Conservation (phyloP, 2,329 filamentous ascomycete species). For the Neophaeococcomyces mojaviensis region DNA sequence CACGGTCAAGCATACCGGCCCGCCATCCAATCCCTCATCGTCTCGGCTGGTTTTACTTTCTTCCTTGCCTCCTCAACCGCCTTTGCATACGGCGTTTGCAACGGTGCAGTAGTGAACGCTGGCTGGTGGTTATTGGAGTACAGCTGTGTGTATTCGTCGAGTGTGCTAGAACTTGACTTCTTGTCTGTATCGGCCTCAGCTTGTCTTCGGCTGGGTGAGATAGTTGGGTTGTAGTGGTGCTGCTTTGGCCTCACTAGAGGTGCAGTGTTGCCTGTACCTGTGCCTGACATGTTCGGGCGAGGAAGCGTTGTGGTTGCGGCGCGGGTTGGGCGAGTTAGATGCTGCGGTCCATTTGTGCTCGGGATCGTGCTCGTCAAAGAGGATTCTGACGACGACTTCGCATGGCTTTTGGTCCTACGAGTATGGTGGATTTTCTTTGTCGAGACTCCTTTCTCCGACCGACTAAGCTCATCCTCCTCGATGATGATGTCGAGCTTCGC, state of each 20-base stretch:
- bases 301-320: background rate
- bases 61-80: conserved; percentile 6
- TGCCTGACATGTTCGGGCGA: background rate
- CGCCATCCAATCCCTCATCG: conserved; percentile 6
- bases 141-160: too few species aligned
- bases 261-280: background rate
- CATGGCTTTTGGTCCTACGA: background rate
- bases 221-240: conserved; percentile 7
- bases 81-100: conserved; percentile 1
- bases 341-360: background rate
- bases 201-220: conserved; percentile 7
- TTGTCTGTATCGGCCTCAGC: too few species aligned
- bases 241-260: conserved; percentile 1
- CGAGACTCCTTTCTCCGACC: background rate
- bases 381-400: background rate
- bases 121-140: too few species aligned
- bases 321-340: background rate
- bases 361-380: background rate
- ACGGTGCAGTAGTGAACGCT: background rate
- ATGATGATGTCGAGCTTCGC: conserved; percentile 1
- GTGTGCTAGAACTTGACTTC: too few species aligned
- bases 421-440: conserved; percentile 6
- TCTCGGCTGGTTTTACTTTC: conserved; percentile 4
- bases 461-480: conserved; percentile 1
- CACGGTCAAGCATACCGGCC: background rate